These are phyloP conservation scores for Acer negundo DNA, from an alignment of 345 rosid species.

Conservation along the genomic window DNA sequence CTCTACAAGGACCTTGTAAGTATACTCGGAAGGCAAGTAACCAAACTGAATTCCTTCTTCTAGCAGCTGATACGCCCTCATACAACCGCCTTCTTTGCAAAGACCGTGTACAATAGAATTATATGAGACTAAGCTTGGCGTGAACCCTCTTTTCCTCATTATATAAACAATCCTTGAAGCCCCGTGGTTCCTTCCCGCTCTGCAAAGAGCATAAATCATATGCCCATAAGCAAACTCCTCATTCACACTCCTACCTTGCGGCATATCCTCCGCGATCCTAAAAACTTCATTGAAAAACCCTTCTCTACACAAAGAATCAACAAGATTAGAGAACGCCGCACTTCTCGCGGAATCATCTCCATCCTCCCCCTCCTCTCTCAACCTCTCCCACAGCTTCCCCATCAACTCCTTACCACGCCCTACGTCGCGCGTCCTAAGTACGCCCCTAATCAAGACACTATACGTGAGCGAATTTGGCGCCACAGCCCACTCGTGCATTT, in stretches of 20 bases:
- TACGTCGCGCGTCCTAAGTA: conserved; percentile 48
- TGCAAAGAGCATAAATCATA: conserved; percentile 77
- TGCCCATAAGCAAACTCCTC: conserved; percentile 64
- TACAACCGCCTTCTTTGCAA: conserved; percentile 66
- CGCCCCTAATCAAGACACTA: conserved; percentile 64
- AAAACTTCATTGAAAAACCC: conserved; percentile 66
- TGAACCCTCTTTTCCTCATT: conserved; percentile 63
- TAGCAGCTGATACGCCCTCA: conserved; percentile 82
- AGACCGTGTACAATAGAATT: conserved; percentile 79
- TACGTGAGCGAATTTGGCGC: conserved; percentile 59
- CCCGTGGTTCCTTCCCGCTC: conserved; percentile 60
- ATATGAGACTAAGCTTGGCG: conserved; percentile 61
- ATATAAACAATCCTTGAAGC: conserved; percentile 80
- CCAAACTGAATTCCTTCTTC: conserved; percentile 69
- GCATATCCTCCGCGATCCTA: conserved; percentile 67
- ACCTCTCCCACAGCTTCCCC: conserved; percentile 59
- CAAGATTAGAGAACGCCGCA: conserved; percentile 68
- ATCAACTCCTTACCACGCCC: conserved; percentile 45
- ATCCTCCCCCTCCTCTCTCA: conserved; percentile 38
- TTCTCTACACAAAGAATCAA: conserved; percentile 67
- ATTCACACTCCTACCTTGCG: conserved; percentile 52
- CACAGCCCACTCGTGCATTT: conserved; percentile 56
- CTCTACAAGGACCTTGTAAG: conserved; percentile 72
- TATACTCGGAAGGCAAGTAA: conserved; percentile 69
- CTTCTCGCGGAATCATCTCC: conserved; percentile 41